A percentile compares a stretch with the other conserved stretches of the same genome.
phyloP scores from a whole-genome alignment of 2,329 filamentous ascomycete genomes.

The Ceratocystis ficicola region DNA sequence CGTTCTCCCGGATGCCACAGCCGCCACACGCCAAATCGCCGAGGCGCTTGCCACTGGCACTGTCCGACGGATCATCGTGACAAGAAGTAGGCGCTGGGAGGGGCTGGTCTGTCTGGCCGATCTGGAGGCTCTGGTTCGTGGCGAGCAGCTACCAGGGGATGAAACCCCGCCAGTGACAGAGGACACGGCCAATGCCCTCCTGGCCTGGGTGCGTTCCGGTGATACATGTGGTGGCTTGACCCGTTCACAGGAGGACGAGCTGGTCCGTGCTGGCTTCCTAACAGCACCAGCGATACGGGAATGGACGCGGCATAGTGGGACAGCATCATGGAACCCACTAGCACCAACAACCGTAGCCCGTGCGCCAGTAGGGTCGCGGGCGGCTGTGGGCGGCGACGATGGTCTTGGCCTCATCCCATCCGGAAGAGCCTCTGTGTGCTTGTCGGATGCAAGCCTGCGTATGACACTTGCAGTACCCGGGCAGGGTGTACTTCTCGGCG shows the following conservation, averaged over 20 bases:
- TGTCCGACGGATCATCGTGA: constrained; percentile 48
- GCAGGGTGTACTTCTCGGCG: constrained; percentile 54
- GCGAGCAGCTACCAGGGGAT: constrained; percentile 30
- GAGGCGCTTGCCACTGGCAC: constrained; percentile 45
- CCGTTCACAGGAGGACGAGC: constrained; percentile 39
- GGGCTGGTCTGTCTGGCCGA: constrained; percentile 48
- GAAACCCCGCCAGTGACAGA: background rate
- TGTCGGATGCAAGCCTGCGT: constrained; percentile 19
- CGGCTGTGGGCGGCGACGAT: constrained; percentile 44
- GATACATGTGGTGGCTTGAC: constrained; percentile 30
- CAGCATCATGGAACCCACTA: constrained; percentile 53
- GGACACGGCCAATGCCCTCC: constrained; percentile 40
- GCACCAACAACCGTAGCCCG: constrained; percentile 6
- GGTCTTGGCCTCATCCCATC: constrained; percentile 28
- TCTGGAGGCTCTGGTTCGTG: constrained; percentile 34
- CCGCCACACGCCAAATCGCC: constrained; percentile 54
- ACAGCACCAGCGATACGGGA: constrained; percentile 33
- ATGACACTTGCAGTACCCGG: constrained; percentile 53
- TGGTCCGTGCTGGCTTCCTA: constrained; percentile 56
- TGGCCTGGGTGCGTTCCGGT: constrained; percentile 26
- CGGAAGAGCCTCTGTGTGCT: constrained; percentile 24
- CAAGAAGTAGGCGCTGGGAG: constrained; percentile 45
- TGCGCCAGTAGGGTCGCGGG: constrained; percentile 21
- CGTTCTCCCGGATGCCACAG: constrained; percentile 49
- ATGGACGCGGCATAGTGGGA: background rate